Evolutionary conservation across 192 early-diverging fungal species (phyloP), one percentile per base, ranked within the genome.

Genomic region (Umbelopsis isabellina): DNA sequence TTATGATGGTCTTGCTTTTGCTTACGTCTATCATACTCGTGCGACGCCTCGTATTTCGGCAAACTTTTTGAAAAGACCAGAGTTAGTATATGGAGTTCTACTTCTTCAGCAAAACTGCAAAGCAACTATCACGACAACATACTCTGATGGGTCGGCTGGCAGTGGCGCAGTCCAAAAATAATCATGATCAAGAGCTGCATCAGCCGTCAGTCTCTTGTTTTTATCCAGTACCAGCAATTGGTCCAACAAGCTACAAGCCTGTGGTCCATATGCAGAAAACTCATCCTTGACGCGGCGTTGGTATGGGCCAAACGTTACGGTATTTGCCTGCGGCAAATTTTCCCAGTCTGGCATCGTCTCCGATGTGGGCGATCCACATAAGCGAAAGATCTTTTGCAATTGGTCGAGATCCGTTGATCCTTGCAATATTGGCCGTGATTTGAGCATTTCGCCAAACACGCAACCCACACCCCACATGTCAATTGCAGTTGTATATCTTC

Each of bases 381-480:
- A 68, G n/a, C 82, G 80, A 77, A 95, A 95, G 46, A 98, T 93
- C 52, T 87, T 85, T 45, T 93, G 91, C 48, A 98, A 71, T 74
- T 97, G 95, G 66, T 94, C 90, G 21, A 93, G 65, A 58, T 99
- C 98, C 3, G 92, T 88, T 25, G 37, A 49, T 35, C 93, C 96
- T 66, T 88, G 89, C 49, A 99, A 86, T 41, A 99, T 88, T 6
- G 98, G 93, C 66, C 87, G 81, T 41, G 90, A 84, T 58, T 86
- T 85, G 51, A 97, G 79, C 87, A 99, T 93, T 81, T 99, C 98
- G 23, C 91, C 98, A 83, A 98, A 93, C 2, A 99, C 92, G 85
- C 98, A 99, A 15, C 91, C 97, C 67, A 96, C 86, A 37, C 95
- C 97, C 98, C 98, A 99, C 88, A 99, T 95, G 82, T 98, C 98